Conservation (phyloP, 306 rosid genomes). For the Herpetospermum pedunculosum region DNA sequence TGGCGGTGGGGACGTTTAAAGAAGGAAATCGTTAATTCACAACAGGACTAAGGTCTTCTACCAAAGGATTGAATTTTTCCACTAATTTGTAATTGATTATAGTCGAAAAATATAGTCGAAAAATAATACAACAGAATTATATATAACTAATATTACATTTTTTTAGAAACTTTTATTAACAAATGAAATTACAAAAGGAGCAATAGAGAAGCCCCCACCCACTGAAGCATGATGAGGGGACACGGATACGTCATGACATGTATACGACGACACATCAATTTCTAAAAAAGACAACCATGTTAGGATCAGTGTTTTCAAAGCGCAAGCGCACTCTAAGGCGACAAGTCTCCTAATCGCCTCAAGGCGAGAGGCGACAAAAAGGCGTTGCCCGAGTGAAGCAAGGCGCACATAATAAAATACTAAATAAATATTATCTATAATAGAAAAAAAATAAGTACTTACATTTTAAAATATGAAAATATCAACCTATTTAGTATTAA, state of each 20-base stretch:
- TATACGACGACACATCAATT: background rate
- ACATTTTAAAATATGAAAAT: no score
- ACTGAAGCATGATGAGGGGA: background rate
- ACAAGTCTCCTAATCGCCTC: no score
- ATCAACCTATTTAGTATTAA: no score
- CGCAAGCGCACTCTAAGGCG: no score
- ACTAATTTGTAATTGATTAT: background rate
- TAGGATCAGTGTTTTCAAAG: no score
- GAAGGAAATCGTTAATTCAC: background rate
- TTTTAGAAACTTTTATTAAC: background rate
- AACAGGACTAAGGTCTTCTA: background rate
- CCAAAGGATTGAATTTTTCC: background rate
- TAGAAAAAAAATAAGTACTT: no score
- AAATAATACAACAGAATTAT: background rate
- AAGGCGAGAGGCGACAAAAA: no score
- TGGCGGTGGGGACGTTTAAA: background rate
- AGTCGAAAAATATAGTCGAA: background rate
- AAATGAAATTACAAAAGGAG: background rate
- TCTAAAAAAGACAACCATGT: background rate
- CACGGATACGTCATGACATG: background rate
- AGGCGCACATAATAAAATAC: no score
- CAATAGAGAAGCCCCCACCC: background rate
- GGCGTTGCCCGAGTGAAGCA: no score
- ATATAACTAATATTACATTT: background rate
- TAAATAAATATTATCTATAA: no score